A percentile compares a stretch with the other conserved stretches of the same genome.
phyloP scores from a whole-genome alignment of 1,284 basidiomycete species.

The Ganoderma sinense region DNA sequence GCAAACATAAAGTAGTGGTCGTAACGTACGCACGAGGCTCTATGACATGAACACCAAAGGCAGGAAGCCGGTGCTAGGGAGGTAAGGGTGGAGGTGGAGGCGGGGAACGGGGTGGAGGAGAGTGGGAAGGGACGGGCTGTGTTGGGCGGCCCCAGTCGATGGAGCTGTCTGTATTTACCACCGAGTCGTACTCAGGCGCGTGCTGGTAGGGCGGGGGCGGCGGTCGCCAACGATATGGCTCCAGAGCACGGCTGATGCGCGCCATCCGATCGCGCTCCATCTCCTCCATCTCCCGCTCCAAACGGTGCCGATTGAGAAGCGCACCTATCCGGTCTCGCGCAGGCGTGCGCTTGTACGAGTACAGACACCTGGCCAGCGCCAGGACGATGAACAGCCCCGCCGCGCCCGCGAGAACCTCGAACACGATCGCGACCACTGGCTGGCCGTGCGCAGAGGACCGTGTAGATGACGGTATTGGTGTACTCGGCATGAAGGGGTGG shows the following conservation, averaged over 20 bases:
- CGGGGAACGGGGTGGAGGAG: neutral
- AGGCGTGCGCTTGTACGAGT: conserved; percentile 54
- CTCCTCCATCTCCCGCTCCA: conserved; percentile 62
- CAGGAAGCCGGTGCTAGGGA: neutral
- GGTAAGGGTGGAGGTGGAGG: neutral
- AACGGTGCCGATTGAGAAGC: conserved; percentile 51
- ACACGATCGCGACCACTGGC: conserved; percentile 48
- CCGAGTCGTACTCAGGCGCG: conserved; percentile 43
- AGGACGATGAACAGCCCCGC: conserved; percentile 44
- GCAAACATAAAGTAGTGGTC: neutral
- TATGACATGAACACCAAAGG: neutral
- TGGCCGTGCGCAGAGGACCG: conserved; percentile 23
- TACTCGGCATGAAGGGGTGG: conserved; percentile 13
- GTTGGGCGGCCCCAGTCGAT: conserved; percentile 15
- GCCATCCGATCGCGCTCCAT: conserved; percentile 39
- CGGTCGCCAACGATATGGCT: conserved; percentile 26
- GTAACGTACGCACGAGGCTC: neutral
- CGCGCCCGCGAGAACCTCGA: conserved; percentile 56
- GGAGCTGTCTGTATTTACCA: conserved; percentile 14
- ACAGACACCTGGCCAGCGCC: conserved; percentile 48
- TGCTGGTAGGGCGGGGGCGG: conserved; percentile 51
- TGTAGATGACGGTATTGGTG: conserved; percentile 24
- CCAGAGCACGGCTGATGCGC: conserved; percentile 25
- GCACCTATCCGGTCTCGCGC: conserved; percentile 51
- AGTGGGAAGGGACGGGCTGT: neutral